Evolutionary conservation across 73 alveolate species (phyloP).

Genomic region (Tetrahymena malaccensis): DNA sequence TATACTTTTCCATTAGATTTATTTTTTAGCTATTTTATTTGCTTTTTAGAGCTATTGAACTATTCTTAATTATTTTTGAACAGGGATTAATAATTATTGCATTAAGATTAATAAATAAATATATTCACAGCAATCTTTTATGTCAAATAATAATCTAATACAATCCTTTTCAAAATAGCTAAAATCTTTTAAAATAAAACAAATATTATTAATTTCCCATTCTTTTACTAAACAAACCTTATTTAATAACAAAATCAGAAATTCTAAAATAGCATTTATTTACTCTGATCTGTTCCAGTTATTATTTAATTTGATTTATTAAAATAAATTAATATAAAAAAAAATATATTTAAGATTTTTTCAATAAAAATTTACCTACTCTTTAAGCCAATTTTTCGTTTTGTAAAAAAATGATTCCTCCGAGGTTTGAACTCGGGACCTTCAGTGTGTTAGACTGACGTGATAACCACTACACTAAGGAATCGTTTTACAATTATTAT

Average conservation of each 20-base stretch:
- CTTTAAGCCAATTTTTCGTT: background rate
- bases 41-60: background rate
- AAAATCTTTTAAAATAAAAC: background rate
- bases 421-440: constrained; percentile 4
- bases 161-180: background rate
- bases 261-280: no score
- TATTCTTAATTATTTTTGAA: background rate
- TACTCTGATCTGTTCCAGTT: no score
- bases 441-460: constrained; percentile 1
- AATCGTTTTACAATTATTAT: background rate
- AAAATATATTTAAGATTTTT: no score
- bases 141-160: background rate
- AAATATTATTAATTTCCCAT: background rate
- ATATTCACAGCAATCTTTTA: background rate
- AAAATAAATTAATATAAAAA: no score
- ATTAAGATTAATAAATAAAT: background rate
- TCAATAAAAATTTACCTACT: no score
- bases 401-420: background rate
- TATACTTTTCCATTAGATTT: background rate
- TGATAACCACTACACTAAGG: constrained; percentile 1
- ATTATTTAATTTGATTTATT: no score
- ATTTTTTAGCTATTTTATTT: background rate
- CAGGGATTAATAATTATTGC: background rate
- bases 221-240: no score
- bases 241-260: background rate